Evolutionary conservation across 306 rosid genomes (phyloP).

Genomic region (Alnus glutinosa): DNA sequence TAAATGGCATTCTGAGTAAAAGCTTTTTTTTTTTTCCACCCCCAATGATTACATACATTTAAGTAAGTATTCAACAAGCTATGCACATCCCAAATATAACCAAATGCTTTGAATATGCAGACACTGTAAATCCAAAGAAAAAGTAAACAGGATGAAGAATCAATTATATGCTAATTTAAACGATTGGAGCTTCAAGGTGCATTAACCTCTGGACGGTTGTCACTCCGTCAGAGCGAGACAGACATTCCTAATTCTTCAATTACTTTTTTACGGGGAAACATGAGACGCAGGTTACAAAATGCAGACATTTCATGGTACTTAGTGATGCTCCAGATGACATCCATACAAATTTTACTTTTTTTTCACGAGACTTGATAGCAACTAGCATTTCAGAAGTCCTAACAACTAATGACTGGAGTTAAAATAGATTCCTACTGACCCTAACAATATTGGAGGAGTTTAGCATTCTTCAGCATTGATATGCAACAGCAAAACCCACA

Average conservation of each 20-base stretch:
- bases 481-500: too few species aligned
- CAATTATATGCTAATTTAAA: not conserved
- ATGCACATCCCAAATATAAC: not conserved
- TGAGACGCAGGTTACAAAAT: not conserved
- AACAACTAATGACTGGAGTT: not conserved
- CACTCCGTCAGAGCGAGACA: not conserved
- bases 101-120: not conserved
- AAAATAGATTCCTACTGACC: not conserved
- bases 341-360: not conserved
- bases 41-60: not conserved
- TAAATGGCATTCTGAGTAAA: not conserved
- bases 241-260: not conserved
- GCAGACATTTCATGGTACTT: not conserved
- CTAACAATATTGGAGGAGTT: not conserved
- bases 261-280: not conserved
- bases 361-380: not conserved
- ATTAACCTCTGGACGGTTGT: not conserved
- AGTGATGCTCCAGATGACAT: not conserved
- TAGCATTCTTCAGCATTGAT: too few species aligned
- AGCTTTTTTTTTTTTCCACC: not conserved
- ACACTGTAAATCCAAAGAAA: not conserved
- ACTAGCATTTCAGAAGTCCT: not conserved
- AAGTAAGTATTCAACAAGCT: not conserved
- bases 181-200: slow-evolving; percentile 3
- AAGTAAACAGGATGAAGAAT: not conserved